phyloP scores from a whole-genome alignment of 192 early-diverging fungal genomes.

The Rhizophagus clarus region DNA sequence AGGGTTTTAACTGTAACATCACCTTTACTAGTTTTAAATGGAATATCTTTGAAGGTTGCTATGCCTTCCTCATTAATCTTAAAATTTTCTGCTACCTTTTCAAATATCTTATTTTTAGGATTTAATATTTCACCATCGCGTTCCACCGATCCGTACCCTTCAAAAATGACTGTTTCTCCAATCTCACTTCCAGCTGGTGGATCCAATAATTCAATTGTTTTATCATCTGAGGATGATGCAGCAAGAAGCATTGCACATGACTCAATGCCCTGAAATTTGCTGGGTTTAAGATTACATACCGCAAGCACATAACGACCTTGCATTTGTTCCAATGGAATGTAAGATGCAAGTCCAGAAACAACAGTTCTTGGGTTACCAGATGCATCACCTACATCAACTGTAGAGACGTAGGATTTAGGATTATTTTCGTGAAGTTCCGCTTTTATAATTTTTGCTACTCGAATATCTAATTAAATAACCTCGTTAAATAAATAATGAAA shows the following conservation, averaged over 20 bases:
- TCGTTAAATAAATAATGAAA: too few relatives aligned
- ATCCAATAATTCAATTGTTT: conserved; percentile 55
- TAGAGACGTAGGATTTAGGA: conserved; percentile 59
- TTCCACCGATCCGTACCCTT: conserved; percentile 48
- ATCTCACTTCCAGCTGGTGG: conserved; percentile 52
- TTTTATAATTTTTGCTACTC: conserved; percentile 62
- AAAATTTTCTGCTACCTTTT: conserved; percentile 58
- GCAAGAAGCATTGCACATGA: conserved; percentile 66
- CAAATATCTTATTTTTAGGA: conserved; percentile 67
- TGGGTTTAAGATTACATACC: conserved; percentile 63
- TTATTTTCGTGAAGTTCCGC: conserved; percentile 54
- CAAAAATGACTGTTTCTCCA: conserved; percentile 57
- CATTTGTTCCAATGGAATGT: conserved; percentile 58
- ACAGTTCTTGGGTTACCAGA: conserved; percentile 59
- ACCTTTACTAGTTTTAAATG: conserved; percentile 53
- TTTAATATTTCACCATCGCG: conserved; percentile 56
- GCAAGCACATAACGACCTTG: conserved; percentile 57
- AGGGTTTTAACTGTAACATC: conserved; percentile 48
- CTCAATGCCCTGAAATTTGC: conserved; percentile 59
- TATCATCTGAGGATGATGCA: conserved; percentile 57
- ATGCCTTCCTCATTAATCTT: conserved; percentile 46
- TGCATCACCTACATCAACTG: conserved; percentile 59
- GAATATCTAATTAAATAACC: conserved; percentile 50
- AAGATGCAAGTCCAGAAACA: conserved; percentile 61
- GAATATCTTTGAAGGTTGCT: conserved; percentile 55